Base-by-base conservation (phyloP, 2,329 filamentous ascomycete genomes). In the Botryotinia convoluta region DNA sequence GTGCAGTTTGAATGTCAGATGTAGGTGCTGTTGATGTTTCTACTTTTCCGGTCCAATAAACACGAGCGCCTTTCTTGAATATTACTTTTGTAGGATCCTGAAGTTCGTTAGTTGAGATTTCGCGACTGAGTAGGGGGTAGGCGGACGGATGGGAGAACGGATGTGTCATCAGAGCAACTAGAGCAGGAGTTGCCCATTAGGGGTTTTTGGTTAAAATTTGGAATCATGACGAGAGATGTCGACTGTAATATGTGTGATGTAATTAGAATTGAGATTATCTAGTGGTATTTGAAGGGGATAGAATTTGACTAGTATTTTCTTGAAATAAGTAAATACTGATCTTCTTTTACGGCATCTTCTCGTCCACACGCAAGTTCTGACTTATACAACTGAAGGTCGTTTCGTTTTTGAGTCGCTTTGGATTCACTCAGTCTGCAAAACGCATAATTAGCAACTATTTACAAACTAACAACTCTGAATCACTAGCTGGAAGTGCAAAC, bases 361-460 rank as follows among this genome's bases (percentile, higher is more conserved):
- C 4, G 7, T 57, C 7, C 29, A 57, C 16, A 29, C 51, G 51
- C 2, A 57, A 57, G n/a, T 32, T 18, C n/a, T 57, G 14, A 14
- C n/a, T 29, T 57, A 57, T 57, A 57, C 18, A 4, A 57, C n/a
- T 29, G 51, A 18, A 57, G 14, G 18, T 16, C 18, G 6, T 29
- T 57, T 4, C 12, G 26, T 4, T 57, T 1, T 57, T 29, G 1
- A 18, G n/a, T 57, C 2, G 7, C 6, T 29, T 29, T 1, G 0
- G 14, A 57, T 57, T 57, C 14, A 57, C n/a, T 57, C 0, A 2
- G n/a, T 29, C 51, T 57, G 51, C n/a, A 32, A 29, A 18, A 29
- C n/a, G 16, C n/a, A 57, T 57, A 0, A 18, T 57, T 57, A 29
- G n/a, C 16, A 57, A 57, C 51, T 57, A 57, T 29, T 18, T 29